Conservation (phyloP, 257 asterid genomes). For the Buddleja alternifolia region DNA sequence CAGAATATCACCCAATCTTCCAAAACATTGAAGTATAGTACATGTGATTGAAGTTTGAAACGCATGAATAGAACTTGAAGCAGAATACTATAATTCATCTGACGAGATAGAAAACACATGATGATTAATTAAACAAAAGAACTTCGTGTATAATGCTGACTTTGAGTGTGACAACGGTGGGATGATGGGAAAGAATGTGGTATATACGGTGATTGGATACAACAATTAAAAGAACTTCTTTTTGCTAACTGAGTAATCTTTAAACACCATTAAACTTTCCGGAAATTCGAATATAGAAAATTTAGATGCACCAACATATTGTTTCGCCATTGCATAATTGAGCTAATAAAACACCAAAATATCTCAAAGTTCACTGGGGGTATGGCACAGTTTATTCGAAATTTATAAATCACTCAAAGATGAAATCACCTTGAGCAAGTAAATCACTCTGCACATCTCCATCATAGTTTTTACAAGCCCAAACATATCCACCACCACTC, state of each 20-base stretch:
- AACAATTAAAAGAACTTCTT: background rate
- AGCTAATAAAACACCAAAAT: constrained; percentile 1
- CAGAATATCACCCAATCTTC: constrained; percentile 16
- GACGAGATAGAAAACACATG: background rate
- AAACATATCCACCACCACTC: constrained; percentile 94
- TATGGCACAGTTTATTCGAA: background rate
- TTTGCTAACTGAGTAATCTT: background rate
- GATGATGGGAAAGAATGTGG: background rate
- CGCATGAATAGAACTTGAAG: constrained; percentile 8
- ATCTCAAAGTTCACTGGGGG: background rate
- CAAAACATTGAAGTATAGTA: background rate
- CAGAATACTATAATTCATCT: background rate
- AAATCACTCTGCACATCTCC: constrained; percentile 98
- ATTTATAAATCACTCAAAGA: background rate
- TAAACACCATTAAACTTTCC: background rate
- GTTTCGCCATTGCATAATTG: background rate
- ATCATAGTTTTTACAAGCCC: constrained; percentile 98
- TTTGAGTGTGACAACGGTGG: too few species aligned
- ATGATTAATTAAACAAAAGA: too few species aligned
- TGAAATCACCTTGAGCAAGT: constrained; percentile 86
- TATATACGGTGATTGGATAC: background rate
- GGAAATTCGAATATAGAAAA: background rate
- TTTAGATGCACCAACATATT: background rate
- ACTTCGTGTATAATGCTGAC: too few species aligned
- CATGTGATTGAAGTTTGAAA: background rate